Base-by-base conservation (phyloP, 2,329 filamentous ascomycete species). In the Colletotrichum kahawae region DNA sequence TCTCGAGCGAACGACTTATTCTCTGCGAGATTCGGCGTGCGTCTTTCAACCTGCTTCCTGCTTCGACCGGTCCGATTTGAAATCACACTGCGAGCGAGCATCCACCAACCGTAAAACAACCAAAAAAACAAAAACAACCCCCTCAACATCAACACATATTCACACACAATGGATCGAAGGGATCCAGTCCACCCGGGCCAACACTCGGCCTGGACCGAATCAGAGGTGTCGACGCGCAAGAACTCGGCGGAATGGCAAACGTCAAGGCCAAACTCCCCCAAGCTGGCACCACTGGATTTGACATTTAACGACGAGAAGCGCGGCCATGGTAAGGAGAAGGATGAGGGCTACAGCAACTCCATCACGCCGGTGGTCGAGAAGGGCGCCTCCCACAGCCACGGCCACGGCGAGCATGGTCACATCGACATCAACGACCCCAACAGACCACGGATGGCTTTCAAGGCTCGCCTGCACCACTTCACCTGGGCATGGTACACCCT, bases 401-500 rank as follows among this genome's bases (percentile, higher is more conserved):
- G 33, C n/a, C 43, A 74, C 24, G 75, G 76, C 5, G 59, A 69
- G 48, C 34, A 51, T 27, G 73, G 76, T 43, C 59, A 75, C 71
- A 27, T 77, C 56, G 76, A 77, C 76, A 75, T 77, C 71, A 77
- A 77, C 67, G 76, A 77, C 67, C 76, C 76, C 29, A 77, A 77
- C 62, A 82, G 83, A 18, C 84, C 83, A 4, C 85, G 82, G 67
- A 78, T 89, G 2, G 79, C 82, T 5, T 71, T 90, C 24, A 84
- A 85, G 68, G 79, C 87, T 70, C 84, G 90, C 5, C 82, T 91
- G 31, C 83, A 87, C 60, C 91, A 93, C 83, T 92, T 93, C 80
- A 93, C 91, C 1, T 93, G 92, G 92, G 92, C 91, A 21, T 95
- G 93, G 93, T 96, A 93, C 83, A 93, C 93, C 2, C 86, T 92